Conservation (phyloP, 768 basidiomycete genomes). For the Termitomyces sp. region DNA sequence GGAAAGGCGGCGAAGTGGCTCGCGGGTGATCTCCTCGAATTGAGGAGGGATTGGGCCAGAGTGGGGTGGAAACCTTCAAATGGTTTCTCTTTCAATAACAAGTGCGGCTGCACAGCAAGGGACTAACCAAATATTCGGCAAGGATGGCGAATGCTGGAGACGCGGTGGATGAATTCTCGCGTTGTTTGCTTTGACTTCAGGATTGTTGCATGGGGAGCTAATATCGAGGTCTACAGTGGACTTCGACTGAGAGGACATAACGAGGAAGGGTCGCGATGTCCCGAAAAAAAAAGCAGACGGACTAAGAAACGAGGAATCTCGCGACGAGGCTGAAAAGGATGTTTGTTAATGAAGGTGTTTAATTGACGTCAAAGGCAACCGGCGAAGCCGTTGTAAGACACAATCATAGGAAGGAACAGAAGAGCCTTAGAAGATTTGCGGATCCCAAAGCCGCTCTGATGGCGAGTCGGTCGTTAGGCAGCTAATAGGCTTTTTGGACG, state of each 20-base stretch:
- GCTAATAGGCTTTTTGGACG: conserved; percentile 24
- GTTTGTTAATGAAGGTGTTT: conserved; percentile 34
- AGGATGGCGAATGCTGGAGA: conserved; percentile 61
- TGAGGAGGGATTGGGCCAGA: conserved; percentile 36
- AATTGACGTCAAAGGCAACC: conserved; percentile 40
- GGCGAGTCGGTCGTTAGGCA: conserved; percentile 31
- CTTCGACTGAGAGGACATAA: conserved; percentile 24
- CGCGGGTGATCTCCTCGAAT: conserved; percentile 21
- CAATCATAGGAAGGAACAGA: conserved; percentile 27
- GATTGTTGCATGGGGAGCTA: conserved; percentile 18
- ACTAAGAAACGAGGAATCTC: conserved; percentile 24
- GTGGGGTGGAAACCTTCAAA: conserved; percentile 41
- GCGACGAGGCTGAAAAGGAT: conserved; percentile 25
- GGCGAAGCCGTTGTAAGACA: conserved; percentile 24
- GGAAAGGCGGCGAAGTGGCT: conserved; percentile 26
- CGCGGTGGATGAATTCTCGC: conserved; percentile 35
- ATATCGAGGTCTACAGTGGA: conserved; percentile 23
- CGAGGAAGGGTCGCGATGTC: conserved; percentile 26
- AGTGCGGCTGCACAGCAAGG: background rate
- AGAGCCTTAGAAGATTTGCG: conserved; percentile 31
- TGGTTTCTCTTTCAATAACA: background rate
- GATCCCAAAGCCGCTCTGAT: conserved; percentile 38
- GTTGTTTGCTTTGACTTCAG: conserved; percentile 12
- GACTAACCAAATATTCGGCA: conserved; percentile 63
- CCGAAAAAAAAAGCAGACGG: background rate